phyloP scores from a whole-genome alignment of 2,329 filamentous ascomycete species.

The Phialophora chinensis region DNA sequence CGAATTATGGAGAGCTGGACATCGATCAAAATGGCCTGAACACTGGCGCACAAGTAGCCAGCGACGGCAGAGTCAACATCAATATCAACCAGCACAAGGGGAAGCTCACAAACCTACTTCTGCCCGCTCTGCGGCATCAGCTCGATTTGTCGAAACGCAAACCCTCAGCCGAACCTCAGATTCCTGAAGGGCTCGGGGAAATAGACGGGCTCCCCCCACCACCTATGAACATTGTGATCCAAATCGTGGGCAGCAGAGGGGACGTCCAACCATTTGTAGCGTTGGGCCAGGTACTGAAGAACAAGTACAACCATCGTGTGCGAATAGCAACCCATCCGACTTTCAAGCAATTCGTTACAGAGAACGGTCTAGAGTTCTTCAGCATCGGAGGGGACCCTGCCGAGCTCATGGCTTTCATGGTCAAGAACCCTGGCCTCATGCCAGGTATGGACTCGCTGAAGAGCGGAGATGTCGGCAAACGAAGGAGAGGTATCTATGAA shows the following conservation, averaged over 20 bases:
- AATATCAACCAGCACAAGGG: constrained; percentile 74
- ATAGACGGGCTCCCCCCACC: constrained; percentile 64
- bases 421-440: constrained; percentile 85
- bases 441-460: constrained; percentile 78
- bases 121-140: constrained; percentile 66
- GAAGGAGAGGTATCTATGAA: constrained; percentile 75
- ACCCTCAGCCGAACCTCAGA: constrained; percentile 62
- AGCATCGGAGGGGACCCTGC: constrained; percentile 76
- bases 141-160: constrained; percentile 57
- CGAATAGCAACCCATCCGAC: constrained; percentile 74
- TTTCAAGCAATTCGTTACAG: constrained; percentile 71
- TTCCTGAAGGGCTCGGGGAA: constrained; percentile 74
- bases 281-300: constrained; percentile 68
- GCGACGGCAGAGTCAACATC: constrained; percentile 79
- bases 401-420: constrained; percentile 87
- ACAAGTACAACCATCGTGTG: constrained; percentile 72
- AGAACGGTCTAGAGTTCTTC: constrained; percentile 77
- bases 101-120: constrained; percentile 70
- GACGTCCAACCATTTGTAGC: constrained; percentile 79
- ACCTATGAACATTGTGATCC: constrained; percentile 72
- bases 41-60: constrained; percentile 68
- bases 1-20: constrained; percentile 65
- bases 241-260: constrained; percentile 75
- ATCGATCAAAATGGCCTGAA: constrained; percentile 68
- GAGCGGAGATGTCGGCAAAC: constrained; percentile 76